These are phyloP conservation scores for Podila epicladia DNA, from an alignment of 192 early-diverging fungal species.

Conservation along the genomic window DNA sequence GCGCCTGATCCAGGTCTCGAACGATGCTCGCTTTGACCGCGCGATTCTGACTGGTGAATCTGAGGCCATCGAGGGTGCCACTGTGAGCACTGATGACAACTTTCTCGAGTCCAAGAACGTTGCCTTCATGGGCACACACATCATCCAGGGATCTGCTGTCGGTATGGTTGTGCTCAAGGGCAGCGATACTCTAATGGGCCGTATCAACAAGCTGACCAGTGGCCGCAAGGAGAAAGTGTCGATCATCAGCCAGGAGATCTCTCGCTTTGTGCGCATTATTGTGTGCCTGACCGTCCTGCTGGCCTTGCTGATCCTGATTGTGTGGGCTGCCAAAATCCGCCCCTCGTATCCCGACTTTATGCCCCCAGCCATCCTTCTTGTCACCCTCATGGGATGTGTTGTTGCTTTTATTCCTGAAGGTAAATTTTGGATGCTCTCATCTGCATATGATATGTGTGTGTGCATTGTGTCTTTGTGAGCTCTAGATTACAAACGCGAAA, in stretches of 20 bases:
- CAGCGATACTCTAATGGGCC: slow-evolving; percentile 76
- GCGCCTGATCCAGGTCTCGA: slow-evolving; percentile 72
- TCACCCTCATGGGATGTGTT: slow-evolving; percentile 69
- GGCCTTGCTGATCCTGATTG: slow-evolving; percentile 57
- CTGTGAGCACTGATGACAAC: slow-evolving; percentile 74
- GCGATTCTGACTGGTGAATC: slow-evolving; percentile 83
- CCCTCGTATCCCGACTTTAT: slow-evolving; percentile 65
- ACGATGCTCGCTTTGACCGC: slow-evolving; percentile 81
- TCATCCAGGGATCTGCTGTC: slow-evolving; percentile 77
- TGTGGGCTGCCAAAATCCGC: slow-evolving; percentile 68
- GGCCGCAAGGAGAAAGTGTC: slow-evolving; percentile 54
- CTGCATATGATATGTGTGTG: not conserved
- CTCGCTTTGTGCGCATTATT: slow-evolving; percentile 77
- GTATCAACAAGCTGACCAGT: slow-evolving; percentile 71
- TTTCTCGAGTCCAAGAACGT: slow-evolving; percentile 87
- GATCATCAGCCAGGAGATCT: slow-evolving; percentile 69
- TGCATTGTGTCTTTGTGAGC: not conserved
- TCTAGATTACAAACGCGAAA: not conserved
- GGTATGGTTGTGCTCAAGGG: slow-evolving; percentile 87
- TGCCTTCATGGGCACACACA: slow-evolving; percentile 78
- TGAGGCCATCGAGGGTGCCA: slow-evolving; percentile 70
- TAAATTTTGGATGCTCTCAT: slow-evolving; percentile 3
- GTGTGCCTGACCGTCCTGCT: slow-evolving; percentile 59
- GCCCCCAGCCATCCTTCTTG: slow-evolving; percentile 46
- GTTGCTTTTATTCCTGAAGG: slow-evolving; percentile 83